Conservation (phyloP, 2,329 filamentous ascomycete species). For the Aspergillus cejpii region DNA sequence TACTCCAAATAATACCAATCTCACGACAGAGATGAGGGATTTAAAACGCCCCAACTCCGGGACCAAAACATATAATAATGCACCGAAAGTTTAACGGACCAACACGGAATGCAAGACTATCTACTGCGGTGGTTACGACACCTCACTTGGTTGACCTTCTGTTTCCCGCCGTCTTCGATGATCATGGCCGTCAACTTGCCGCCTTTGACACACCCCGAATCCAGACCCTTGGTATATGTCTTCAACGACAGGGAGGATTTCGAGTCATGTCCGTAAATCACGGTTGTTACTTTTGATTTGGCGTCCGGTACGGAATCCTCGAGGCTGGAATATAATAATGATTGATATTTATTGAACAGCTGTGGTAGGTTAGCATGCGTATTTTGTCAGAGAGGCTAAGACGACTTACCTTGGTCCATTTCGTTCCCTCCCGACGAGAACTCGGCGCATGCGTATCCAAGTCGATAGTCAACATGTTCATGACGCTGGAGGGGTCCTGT, state of each 20-base stretch:
- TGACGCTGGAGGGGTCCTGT: slow-evolving; percentile 72
- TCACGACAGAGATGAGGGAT: too few relatives aligned
- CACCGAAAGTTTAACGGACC: background rate
- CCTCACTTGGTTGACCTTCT: slow-evolving; percentile 38
- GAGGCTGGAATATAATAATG: slow-evolving; percentile 21
- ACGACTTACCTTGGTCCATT: slow-evolving; percentile 56
- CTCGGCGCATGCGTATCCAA: slow-evolving; percentile 55
- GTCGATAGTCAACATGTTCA: slow-evolving; percentile 85
- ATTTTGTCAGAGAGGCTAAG: slow-evolving; percentile 1
- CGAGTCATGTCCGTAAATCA: slow-evolving; percentile 85
- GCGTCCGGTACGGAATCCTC: slow-evolving; percentile 15
- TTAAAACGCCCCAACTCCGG: too few relatives aligned
- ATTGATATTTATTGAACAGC: slow-evolving; percentile 49
- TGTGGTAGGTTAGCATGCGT: slow-evolving; percentile 13
- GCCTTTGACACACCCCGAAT: slow-evolving; percentile 74
- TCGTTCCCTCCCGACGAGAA: slow-evolving; percentile 48
- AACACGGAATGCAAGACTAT: slow-evolving; percentile 1
- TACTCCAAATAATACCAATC: too few relatives aligned
- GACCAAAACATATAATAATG: background rate
- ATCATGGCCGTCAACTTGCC: slow-evolving; percentile 70
- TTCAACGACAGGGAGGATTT: slow-evolving; percentile 60
- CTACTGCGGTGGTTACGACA: slow-evolving; percentile 32
- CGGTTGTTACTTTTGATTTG: slow-evolving; percentile 49
- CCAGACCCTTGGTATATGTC: slow-evolving; percentile 73
- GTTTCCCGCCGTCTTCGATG: slow-evolving; percentile 52